A percentile compares a stretch with the other conserved stretches of the same genome.
phyloP scores from a whole-genome alignment of 805 yeast genomes.

The Wickerhamiella nectarea region DNA sequence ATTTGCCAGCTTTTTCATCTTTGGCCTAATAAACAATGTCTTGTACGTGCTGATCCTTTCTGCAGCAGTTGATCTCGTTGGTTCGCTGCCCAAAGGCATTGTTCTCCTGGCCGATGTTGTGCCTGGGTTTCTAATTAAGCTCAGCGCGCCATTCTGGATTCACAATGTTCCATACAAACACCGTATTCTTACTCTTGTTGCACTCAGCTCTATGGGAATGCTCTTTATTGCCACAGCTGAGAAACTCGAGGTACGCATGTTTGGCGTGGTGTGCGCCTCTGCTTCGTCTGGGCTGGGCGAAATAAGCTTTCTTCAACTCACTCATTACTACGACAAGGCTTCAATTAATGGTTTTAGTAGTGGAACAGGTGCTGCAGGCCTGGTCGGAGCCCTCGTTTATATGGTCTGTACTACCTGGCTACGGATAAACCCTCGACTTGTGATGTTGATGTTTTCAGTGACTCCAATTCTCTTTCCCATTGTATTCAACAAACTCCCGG shows the following conservation, averaged over 20 bases:
- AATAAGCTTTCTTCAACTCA: slow-evolving; percentile 70
- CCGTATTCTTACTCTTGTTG: slow-evolving; percentile 44
- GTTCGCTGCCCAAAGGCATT: slow-evolving; percentile 74
- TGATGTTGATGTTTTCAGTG: slow-evolving; percentile 44
- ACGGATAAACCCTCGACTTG: slow-evolving; percentile 37
- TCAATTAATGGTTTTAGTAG: slow-evolving; percentile 78
- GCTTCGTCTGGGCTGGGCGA: slow-evolving; percentile 84
- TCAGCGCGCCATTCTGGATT: slow-evolving; percentile 65
- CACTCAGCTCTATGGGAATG: slow-evolving; percentile 63
- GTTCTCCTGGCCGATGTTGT: slow-evolving; percentile 76
- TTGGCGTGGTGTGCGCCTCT: slow-evolving; percentile 72
- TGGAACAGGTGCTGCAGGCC: slow-evolving; percentile 95
- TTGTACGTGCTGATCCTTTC: slow-evolving; percentile 82
- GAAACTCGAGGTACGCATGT: slow-evolving; percentile 31
- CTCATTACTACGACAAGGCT: slow-evolving; percentile 53
- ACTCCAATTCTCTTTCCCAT: slow-evolving; percentile 25
- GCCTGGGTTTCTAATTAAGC: slow-evolving; percentile 64
- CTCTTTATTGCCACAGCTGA: slow-evolving; percentile 39
- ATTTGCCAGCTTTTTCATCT: slow-evolving; percentile 44
- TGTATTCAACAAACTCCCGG: slow-evolving; percentile 14
- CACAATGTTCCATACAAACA: slow-evolving; percentile 46
- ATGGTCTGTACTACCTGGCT: slow-evolving; percentile 60
- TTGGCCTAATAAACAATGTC: slow-evolving; percentile 79
- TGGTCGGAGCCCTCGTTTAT: slow-evolving; percentile 59
- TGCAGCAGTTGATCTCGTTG: slow-evolving; percentile 87